phyloP scores from a whole-genome alignment of 495 filamentous ascomycete species.

The Chaetomium cochliodes region DNA sequence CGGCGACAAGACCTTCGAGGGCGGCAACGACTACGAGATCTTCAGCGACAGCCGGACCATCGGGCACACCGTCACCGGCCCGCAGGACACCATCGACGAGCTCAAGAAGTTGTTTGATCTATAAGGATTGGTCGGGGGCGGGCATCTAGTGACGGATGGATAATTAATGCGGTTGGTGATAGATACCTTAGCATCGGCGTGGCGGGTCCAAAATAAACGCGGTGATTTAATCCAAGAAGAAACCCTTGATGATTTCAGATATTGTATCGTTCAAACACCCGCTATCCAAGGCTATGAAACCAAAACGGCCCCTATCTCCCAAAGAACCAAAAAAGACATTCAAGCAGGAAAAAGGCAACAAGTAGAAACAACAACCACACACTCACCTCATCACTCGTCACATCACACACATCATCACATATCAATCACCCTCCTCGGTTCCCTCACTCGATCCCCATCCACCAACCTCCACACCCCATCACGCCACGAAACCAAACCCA shows the following conservation, averaged over 20 bases:
- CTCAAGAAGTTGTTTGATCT: constrained; percentile 78
- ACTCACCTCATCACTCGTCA: not conserved
- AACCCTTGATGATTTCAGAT: not conserved
- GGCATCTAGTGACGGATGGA: not conserved
- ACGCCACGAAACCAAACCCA: not conserved
- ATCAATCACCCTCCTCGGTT: not conserved
- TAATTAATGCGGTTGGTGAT: not conserved
- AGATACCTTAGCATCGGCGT: not conserved
- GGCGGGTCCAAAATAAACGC: not conserved
- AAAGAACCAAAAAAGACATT: not conserved
- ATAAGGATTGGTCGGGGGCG: not conserved
- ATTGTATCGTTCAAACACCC: constrained; percentile 13
- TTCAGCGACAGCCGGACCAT: constrained; percentile 74
- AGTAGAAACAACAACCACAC: not conserved
- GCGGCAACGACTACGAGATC: constrained; percentile 96
- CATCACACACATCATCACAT: not conserved
- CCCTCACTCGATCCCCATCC: not conserved
- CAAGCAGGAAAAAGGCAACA: not conserved
- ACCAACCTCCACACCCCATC: not conserved
- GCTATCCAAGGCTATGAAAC: constrained; percentile 12
- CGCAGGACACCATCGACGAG: constrained; percentile 75
- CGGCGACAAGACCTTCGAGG: constrained; percentile 85
- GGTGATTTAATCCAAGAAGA: not conserved
- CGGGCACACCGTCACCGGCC: constrained; percentile 76
- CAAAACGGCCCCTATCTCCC: constrained; percentile 7